Base-by-base conservation (phyloP, 192 early-diverging fungal genomes). In the Coemansia sp. region DNA sequence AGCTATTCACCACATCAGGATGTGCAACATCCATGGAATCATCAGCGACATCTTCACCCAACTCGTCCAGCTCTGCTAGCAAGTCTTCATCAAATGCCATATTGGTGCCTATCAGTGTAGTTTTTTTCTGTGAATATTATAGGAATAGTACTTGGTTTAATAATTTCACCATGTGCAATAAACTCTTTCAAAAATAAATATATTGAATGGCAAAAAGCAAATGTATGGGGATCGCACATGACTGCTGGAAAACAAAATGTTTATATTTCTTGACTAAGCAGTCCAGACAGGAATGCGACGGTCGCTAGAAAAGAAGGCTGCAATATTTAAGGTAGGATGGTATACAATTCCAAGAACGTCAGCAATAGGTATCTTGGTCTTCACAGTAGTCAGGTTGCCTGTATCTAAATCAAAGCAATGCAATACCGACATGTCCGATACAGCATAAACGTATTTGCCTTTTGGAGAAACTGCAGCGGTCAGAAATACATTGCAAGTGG, bases 41-140 rank as follows among this genome's bases (percentile, higher is more conserved):
- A 19, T 77, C 82, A 16, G 69, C 73, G 9, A 82, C 78, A 18
- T 85, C 85, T 23, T 78, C 86, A 24, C 78, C 85, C 41, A 85
- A 79, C 41, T 92, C 90, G 49, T 94, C 92, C 25, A 94, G 84
- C 62, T 98, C 96, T n/a, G 88, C 88, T 19, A 92, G 81, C 26
- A 96, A 75, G 68, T 95, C 94, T 59, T 94, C 90, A 38, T 93
- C 90, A 65, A 93, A 81, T 52, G 88, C 78, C 88, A 90, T 90
- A 44, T 44, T 44, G 38, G 12, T 44, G 14, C 6, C 6, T 30
- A 30, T 30, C 2, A 30, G 28, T 30, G 28, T 6, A 6, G 6
- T 30, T 2, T 6, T 30, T 4, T 30, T 2, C 6, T 2, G 6
- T 30, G 28, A 4, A 30, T 30, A 30, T 4, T 4, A 30, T n/a